These are phyloP conservation scores for Fomitiporia mediterranea DNA, from an alignment of 1,284 basidiomycete species.

Conservation along the genomic window DNA sequence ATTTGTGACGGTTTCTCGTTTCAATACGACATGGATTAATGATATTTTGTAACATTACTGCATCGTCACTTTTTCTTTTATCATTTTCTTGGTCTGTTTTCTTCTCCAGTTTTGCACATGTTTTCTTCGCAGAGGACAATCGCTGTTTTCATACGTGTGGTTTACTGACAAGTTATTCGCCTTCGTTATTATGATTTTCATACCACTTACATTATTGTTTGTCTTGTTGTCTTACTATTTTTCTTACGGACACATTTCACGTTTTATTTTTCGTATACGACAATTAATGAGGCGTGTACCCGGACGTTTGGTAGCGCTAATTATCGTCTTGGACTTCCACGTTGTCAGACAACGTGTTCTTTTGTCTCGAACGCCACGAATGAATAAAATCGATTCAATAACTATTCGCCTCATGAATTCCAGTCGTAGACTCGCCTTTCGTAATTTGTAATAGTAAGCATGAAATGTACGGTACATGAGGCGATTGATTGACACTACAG, in stretches of 20 bases:
- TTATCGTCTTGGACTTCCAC: not conserved
- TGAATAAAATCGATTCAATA: too few species aligned
- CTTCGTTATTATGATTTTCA: too few species aligned
- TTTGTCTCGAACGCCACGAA: too few species aligned
- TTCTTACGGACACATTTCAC: not conserved
- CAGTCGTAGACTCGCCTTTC: too few species aligned
- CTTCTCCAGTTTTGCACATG: too few species aligned
- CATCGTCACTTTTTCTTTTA: not conserved
- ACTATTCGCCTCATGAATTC: too few species aligned
- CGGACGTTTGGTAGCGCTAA: not conserved
- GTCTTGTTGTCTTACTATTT: not conserved
- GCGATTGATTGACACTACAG: too few species aligned
- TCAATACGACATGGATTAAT: not conserved
- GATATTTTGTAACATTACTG: not conserved
- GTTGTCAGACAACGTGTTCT: too few species aligned
- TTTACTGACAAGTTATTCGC: too few species aligned
- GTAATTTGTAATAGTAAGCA: not conserved
- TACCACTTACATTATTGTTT: not conserved
- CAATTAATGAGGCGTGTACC: not conserved
- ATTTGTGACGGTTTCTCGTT: too few species aligned
- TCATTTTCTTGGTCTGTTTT: not conserved
- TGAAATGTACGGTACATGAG: not conserved
- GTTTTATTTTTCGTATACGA: not conserved
- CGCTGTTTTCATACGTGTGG: too few species aligned
- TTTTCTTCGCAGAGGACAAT: not conserved